These are phyloP conservation scores for Adansonia rubrostipa DNA, from an alignment of 441 rosid species.

Conservation along the genomic window DNA sequence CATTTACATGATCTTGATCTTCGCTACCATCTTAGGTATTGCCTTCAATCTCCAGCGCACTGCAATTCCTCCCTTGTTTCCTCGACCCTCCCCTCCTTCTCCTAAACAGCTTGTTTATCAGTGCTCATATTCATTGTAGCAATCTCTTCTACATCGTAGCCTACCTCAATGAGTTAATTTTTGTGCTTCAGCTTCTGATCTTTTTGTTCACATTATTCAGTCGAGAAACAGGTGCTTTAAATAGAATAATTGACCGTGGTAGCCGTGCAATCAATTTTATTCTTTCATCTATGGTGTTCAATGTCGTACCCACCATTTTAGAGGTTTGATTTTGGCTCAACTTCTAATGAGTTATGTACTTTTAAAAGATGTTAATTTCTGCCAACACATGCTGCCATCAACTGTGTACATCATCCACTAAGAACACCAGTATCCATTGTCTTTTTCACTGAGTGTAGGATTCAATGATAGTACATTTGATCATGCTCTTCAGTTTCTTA, in stretches of 20 bases:
- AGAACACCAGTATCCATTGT: conserved; percentile 24
- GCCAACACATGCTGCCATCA: conserved; percentile 21
- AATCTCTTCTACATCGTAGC: conserved; percentile 3
- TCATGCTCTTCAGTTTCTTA: conserved; percentile 32
- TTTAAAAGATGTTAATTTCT: conserved; percentile 20
- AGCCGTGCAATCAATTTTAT: conserved; percentile 90
- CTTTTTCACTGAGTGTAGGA: conserved; percentile 21
- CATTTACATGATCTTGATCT: conserved; percentile 90
- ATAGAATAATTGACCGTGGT: conserved; percentile 88
- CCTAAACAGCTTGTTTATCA: not conserved
- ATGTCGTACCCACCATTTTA: conserved; percentile 82
- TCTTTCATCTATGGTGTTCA: conserved; percentile 88
- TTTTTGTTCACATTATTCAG: conserved; percentile 46
- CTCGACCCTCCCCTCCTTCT: not conserved
- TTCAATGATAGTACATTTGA: conserved; percentile 8
- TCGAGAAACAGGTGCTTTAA: conserved; percentile 91
- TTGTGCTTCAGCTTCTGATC: conserved; percentile 22
- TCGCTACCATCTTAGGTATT: conserved; percentile 81
- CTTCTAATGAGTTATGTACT: conserved; percentile 27
- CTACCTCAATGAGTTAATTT: conserved; percentile 20
- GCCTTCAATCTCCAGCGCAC: conserved; percentile 23
- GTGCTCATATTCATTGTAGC: conserved; percentile 16
- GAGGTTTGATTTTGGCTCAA: conserved; percentile 59
- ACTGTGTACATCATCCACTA: conserved; percentile 8
- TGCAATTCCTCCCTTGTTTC: conserved; percentile 8